Conservation (phyloP, 345 rosid genomes). For the Populus nigra region DNA sequence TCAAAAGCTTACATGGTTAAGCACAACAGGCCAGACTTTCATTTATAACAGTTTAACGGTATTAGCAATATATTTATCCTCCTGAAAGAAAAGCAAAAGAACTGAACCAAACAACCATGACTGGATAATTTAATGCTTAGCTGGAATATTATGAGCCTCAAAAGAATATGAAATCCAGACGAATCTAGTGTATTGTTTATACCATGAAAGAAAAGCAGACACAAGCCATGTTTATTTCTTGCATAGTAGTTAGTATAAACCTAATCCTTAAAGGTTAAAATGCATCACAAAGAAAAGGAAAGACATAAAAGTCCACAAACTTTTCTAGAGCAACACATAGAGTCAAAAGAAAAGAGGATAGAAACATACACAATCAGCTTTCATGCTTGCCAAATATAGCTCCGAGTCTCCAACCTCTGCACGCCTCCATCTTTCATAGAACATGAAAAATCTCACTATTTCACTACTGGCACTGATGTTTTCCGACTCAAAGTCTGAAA, state of each 20-base stretch:
- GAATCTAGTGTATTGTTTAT: not conserved
- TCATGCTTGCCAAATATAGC: slow-evolving; percentile 54
- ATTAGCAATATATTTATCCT: not conserved
- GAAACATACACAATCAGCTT: slow-evolving; percentile 67
- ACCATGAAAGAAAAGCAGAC: not conserved
- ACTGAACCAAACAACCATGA: not conserved
- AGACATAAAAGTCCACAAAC: not conserved
- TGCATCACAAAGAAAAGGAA: not conserved
- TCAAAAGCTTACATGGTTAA: not conserved
- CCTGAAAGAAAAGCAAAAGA: not conserved
- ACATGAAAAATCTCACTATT: slow-evolving; percentile 67
- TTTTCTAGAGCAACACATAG: not conserved
- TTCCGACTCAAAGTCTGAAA: slow-evolving; percentile 32
- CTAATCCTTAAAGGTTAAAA: not conserved
- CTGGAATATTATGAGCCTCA: not conserved
- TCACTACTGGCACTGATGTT: slow-evolving; percentile 49
- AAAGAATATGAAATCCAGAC: not conserved
- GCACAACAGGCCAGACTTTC: not conserved
- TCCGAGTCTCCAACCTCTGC: slow-evolving; percentile 78
- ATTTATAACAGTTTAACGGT: not conserved
- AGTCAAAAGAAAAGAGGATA: slow-evolving; percentile 6
- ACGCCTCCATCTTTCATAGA: slow-evolving; percentile 90
- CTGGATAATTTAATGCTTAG: not conserved
- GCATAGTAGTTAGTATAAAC: not conserved
- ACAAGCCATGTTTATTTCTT: not conserved